Evolutionary conservation across 208 protist species (phyloP), one percentile per base, ranked within the genome.

Genomic region (Kentomonas sorsogonicus): DNA sequence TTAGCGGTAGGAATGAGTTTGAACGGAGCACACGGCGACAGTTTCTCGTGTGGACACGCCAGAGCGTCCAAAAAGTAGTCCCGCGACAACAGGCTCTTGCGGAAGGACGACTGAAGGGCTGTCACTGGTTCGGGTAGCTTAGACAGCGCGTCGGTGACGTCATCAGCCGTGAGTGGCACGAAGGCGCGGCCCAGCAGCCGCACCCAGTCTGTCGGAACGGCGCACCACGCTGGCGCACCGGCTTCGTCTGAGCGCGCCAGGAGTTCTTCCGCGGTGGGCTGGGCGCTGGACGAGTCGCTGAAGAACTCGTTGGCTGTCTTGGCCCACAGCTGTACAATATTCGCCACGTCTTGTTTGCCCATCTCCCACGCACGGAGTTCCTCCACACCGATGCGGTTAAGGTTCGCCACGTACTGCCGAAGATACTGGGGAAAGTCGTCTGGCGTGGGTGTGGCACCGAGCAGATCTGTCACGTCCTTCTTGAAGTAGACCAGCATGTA

Each of bases 401-500:
- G 48, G n/a, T 57, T 64, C 16, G 71, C 56, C 0, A 74, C 77
- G 58, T 77, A 77, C 26, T 68, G 54, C 6, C 69, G 69, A 31
- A 84, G 47, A 46, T 72, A 69, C 29, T 38, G 20, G 1, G 77
- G 77, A n/a, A 72, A 79, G 63, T 84, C 77, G 0, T n/a, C 41
- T 0, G 71, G 53, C 1, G 31, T 48, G 11, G 74, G 74, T 0
- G 63, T 16, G 13, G 53, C 29, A 11, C 61, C 22, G 6, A 27
- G 18, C 27, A n/a, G 9, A 10, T 36, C 34, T 0, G 36, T 48
- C 23, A 33, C 29, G 34, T 31, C 29, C 11, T 22, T 50, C 29
- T 74, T 77, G 46, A 79, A 69, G 53, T 91, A 91, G 27, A 91
- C 70, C 10, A 91, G 72, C 53, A 91, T 66, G 59, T 91, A 91